Base-by-base conservation (phyloP, 192 early-diverging fungal genomes). In the Backusella westeae region DNA sequence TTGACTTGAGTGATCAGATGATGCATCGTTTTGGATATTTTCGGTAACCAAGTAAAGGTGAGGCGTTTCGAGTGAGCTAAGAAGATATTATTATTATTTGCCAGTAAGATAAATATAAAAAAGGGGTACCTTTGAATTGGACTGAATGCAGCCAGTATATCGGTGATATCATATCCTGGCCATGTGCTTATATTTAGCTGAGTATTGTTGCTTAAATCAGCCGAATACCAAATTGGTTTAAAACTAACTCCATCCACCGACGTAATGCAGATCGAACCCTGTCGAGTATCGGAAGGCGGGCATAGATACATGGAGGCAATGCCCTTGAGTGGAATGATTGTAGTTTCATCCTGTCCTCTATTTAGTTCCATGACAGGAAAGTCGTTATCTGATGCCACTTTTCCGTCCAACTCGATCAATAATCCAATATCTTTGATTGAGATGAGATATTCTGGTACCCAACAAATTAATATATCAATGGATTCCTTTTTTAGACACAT, bases 1-100 rank as follows among this genome's bases (percentile, higher is more conserved):
- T 71, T 92, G 89, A 26, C 89, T 83, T 32, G 91, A 87, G 21
- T 23, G 52, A 53, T 53, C 52, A 1, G 52, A 53, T 6, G 52
- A n/a, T 53, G 52, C 6, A 53, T 53, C 82, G 69, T 89, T 90
- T 74, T 75, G 34, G 0, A 76, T 34, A 19, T 38, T 38, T 29
- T 39, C 8, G 21, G 26, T 74, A 4, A 74, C 72, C 15, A 34
- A 46, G 19, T 70, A 38, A 39, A 70, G 21, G 44, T 42, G 38
- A 23, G 38, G 69, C 32, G 41, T 46, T 15, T 70, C 69, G 26
- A 23, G 21, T 39, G 69, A 70, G 23, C 69, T 70, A 70, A 44
- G 8, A 44, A 39, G 1, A 1, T 9, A 9, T 6, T 39, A 10
- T 10, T 39, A 10, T 39, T 39, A 39, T 39, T 39, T 39, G 10